Evolutionary conservation across 1,284 basidiomycete species (phyloP).

Genomic region (Coniophora puteana): DNA sequence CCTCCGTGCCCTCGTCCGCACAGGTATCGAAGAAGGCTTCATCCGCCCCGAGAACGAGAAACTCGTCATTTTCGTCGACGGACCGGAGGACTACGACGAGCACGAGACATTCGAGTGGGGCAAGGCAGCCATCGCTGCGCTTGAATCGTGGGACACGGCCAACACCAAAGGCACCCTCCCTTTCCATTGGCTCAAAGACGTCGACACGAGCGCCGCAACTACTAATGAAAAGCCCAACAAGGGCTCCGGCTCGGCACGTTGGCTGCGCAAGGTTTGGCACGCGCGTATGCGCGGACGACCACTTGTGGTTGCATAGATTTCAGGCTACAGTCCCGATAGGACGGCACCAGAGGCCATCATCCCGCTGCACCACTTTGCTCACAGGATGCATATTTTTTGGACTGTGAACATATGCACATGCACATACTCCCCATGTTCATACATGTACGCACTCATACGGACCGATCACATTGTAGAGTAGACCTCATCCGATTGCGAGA

Average conservation of each 20-base stretch:
- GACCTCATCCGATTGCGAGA: neutral
- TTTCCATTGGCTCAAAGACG: slow-evolving; percentile 40
- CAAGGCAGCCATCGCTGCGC: slow-evolving; percentile 57
- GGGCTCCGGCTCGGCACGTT: no score
- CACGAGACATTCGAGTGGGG: slow-evolving; percentile 78
- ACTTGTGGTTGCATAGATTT: slow-evolving; percentile 9
- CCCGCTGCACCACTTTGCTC: neutral
- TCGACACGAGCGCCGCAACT: slow-evolving; percentile 22
- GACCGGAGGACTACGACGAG: slow-evolving; percentile 51
- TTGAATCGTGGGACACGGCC: slow-evolving; percentile 58
- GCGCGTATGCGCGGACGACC: slow-evolving; percentile 19
- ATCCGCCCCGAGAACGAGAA: slow-evolving; percentile 58
- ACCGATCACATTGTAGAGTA: neutral
- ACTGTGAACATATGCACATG: slow-evolving; percentile 4
- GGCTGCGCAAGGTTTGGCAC: slow-evolving; percentile 30
- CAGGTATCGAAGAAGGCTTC: slow-evolving; percentile 71
- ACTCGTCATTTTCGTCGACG: slow-evolving; percentile 71
- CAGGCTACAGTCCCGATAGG: neutral
- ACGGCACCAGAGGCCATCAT: neutral
- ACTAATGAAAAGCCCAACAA: slow-evolving; percentile 10
- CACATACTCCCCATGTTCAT: slow-evolving; percentile 2
- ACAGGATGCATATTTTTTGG: slow-evolving; percentile 5
- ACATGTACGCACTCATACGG: slow-evolving; percentile 2
- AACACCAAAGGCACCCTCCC: slow-evolving; percentile 23
- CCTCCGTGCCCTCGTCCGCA: slow-evolving; percentile 67